A percentile compares a stretch with the other conserved stretches of the same genome.
These are phyloP conservation scores for Nothophoma quercina DNA, from an alignment of 2,329 filamentous ascomycete species.

Conservation along the genomic window DNA sequence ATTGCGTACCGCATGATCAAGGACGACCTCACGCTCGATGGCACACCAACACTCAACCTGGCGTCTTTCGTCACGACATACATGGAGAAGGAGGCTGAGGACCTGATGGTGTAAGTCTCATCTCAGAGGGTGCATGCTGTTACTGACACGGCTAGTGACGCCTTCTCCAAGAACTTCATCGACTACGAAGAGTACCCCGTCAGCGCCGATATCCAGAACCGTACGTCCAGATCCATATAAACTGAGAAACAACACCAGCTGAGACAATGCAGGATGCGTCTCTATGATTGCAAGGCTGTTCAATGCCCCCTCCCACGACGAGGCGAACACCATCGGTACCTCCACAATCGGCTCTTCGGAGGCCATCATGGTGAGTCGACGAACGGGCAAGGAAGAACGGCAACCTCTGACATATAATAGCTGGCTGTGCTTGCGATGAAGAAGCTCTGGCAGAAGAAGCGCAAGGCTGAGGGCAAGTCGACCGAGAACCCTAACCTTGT, in stretches of 20 bases:
- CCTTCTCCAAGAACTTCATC: slow-evolving; percentile 90
- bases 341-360: slow-evolving; percentile 91
- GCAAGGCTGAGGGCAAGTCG: slow-evolving; percentile 82
- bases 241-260: slow-evolving; percentile 81
- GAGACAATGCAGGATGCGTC: slow-evolving; percentile 38
- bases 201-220: slow-evolving; percentile 73
- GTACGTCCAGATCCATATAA: slow-evolving; percentile 64
- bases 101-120: slow-evolving; percentile 77
- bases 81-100: slow-evolving; percentile 94
- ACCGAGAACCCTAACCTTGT: slow-evolving; percentile 85
- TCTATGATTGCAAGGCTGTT: slow-evolving; percentile 77
- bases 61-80: slow-evolving; percentile 96
- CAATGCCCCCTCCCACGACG: slow-evolving; percentile 71
- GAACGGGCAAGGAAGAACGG: neutral
- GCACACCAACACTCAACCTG: slow-evolving; percentile 68
- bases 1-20: slow-evolving; percentile 94
- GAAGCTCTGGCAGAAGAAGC: slow-evolving; percentile 88
- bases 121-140: too few relatives aligned
- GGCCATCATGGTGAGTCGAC: slow-evolving; percentile 62
- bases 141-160: slow-evolving; percentile 58
- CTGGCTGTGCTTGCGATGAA: slow-evolving; percentile 89
- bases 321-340: slow-evolving; percentile 78
- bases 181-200: slow-evolving; percentile 60
- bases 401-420: slow-evolving; percentile 39
- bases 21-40: slow-evolving; percentile 89